Evolutionary conservation across 768 basidiomycete genomes (phyloP).

Genomic region (Leccinellum rugosiceps): DNA sequence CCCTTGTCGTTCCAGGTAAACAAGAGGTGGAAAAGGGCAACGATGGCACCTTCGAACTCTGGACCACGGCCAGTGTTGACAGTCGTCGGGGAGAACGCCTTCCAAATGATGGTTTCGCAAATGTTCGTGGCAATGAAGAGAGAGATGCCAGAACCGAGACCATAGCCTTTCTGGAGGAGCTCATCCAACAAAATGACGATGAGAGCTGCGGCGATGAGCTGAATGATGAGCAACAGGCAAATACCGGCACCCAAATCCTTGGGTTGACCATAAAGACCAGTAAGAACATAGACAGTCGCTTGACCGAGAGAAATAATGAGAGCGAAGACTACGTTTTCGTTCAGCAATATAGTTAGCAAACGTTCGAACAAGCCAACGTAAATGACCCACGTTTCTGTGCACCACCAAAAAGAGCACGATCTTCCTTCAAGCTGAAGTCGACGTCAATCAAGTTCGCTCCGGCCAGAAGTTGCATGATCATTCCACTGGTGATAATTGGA

Average conservation of each 20-base stretch:
- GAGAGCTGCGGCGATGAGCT: conserved; percentile 88
- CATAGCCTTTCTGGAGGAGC: conserved; percentile 98
- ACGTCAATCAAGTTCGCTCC: conserved; percentile 98
- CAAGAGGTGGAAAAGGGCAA: conserved; percentile 93
- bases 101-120: conserved; percentile 99
- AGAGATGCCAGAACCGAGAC: conserved; percentile 97
- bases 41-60: conserved; percentile 96
- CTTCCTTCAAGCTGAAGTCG: conserved; percentile 96
- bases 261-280: conserved; percentile 95
- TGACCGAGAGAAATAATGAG: conserved; percentile 96
- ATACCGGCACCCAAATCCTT: conserved; percentile 93
- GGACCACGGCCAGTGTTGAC: conserved; percentile 97
- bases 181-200: conserved; percentile 99
- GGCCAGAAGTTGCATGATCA: conserved; percentile 99
- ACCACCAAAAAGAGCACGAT: conserved; percentile 90
- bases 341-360: not conserved
- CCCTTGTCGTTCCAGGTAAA: conserved; percentile 99
- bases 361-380: not conserved
- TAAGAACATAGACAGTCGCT: conserved; percentile 94
- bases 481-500: conserved; percentile 96
- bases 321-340: conserved; percentile 72
- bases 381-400: conserved; percentile 86
- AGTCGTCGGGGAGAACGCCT: conserved; percentile 97
- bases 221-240: conserved; percentile 94
- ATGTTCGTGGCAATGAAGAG: conserved; percentile 99